Conservation (phyloP, 2,329 filamentous ascomycete species). For the Lasiodiplodia hormozganensis region DNA sequence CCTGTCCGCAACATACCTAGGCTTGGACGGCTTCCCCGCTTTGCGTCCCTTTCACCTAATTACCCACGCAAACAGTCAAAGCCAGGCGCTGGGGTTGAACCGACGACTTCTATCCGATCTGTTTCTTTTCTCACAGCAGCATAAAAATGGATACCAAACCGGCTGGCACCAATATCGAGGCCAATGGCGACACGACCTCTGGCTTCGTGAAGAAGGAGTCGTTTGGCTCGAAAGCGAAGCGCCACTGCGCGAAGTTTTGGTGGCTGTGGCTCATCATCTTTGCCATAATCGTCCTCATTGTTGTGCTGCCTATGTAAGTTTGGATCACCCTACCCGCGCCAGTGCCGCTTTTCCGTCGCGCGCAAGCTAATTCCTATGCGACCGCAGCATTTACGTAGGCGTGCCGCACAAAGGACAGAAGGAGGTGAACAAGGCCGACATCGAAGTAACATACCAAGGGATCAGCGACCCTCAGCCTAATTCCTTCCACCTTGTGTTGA, state of each 20-base stretch:
- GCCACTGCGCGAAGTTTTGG: constrained; percentile 57
- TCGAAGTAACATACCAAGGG: constrained; percentile 58
- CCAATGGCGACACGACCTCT: constrained; percentile 8
- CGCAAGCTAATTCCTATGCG: constrained; percentile 7
- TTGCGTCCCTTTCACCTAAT: constrained; percentile 10
- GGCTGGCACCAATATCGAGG: background rate
- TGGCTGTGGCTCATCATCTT: constrained; percentile 65
- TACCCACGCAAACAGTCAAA: background rate
- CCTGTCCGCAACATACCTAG: constrained; percentile 19
- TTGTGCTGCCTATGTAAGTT: constrained; percentile 67
- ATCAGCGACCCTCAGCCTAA: constrained; percentile 59
- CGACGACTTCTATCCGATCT: background rate
- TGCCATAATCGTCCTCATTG: constrained; percentile 58
- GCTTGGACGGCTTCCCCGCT: constrained; percentile 14
- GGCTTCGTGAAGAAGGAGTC: constrained; percentile 20
- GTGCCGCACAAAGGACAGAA: constrained; percentile 65
- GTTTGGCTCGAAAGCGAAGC: constrained; percentile 32
- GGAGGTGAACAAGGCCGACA: constrained; percentile 59
- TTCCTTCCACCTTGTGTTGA: constrained; percentile 57
- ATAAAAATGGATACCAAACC: constrained; percentile 5
- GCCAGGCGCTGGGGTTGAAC: background rate
- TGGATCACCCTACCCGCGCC: background rate
- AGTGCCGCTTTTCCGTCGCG: background rate
- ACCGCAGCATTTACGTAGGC: constrained; percentile 61
- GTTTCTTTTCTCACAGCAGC: background rate